Conservation (phyloP, 108 stramenopile genomes). For the Pseudonitzschia delicatissima region DNA sequence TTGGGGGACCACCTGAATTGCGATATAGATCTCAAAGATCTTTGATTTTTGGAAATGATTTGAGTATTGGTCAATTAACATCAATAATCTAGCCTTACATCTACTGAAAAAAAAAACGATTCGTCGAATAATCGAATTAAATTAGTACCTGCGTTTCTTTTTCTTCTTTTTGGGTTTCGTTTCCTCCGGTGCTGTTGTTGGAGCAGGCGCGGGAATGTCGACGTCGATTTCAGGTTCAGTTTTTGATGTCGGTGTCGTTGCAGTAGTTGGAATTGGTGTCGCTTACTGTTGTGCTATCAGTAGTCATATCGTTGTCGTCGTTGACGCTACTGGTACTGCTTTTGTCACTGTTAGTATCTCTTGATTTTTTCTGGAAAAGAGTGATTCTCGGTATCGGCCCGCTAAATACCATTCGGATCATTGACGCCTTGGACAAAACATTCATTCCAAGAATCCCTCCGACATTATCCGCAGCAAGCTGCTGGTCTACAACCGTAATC, state of each 20-base stretch:
- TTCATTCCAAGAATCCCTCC: slow-evolving; percentile 79
- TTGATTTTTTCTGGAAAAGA: neutral
- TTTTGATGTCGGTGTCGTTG: neutral
- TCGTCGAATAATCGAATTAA: too few species aligned
- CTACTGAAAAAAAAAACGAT: neutral
- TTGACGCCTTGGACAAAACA: slow-evolving; percentile 26
- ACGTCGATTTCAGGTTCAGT: neutral
- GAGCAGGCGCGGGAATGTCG: neutral
- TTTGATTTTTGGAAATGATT: neutral
- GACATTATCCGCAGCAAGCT: slow-evolving; percentile 48
- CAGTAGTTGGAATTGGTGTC: slow-evolving; percentile 1
- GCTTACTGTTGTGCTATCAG: neutral
- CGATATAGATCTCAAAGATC: slow-evolving; percentile 51
- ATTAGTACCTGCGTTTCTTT: too few species aligned
- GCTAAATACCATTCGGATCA: slow-evolving; percentile 40
- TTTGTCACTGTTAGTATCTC: neutral
- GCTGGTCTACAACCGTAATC: slow-evolving; percentile 56
- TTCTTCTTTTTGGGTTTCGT: too few species aligned
- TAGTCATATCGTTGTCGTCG: neutral
- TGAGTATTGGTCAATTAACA: slow-evolving; percentile 3
- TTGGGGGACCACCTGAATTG: slow-evolving; percentile 74
- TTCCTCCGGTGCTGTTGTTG: neutral
- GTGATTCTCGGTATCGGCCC: neutral
- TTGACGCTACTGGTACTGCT: neutral
- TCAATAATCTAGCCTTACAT: slow-evolving; percentile 6